phyloP scores from a whole-genome alignment of 805 yeast genomes.

The Schizosaccharomyces osmophilus region DNA sequence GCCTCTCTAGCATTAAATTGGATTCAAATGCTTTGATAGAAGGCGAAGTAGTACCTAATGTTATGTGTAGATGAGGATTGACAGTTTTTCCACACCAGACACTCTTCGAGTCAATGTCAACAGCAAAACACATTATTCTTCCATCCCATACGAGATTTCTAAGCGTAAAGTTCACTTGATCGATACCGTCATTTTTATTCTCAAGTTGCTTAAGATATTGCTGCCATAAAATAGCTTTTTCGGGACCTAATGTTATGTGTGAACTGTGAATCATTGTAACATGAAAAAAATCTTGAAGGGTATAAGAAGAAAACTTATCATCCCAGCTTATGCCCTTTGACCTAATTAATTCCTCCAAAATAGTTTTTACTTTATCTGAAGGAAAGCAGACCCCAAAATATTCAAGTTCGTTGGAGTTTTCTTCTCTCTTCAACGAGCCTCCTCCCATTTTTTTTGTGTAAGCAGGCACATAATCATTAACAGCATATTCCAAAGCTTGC shows the following conservation, averaged over 20 bases:
- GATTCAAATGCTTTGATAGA: slow-evolving; percentile 29
- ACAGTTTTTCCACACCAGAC: slow-evolving; percentile 5
- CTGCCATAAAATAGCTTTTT: slow-evolving; percentile 4
- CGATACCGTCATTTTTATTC: neutral
- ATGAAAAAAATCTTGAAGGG: slow-evolving; percentile 35
- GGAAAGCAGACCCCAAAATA: neutral
- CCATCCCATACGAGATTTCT: slow-evolving; percentile 3
- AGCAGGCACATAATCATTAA: slow-evolving; percentile 27
- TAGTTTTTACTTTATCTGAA: neutral
- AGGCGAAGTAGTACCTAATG: slow-evolving; percentile 34
- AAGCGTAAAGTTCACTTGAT: slow-evolving; percentile 2
- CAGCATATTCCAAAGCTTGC: slow-evolving; percentile 28
- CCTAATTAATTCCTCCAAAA: too few relatives aligned
- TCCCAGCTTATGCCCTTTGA: neutral
- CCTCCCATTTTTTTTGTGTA: slow-evolving; percentile 17
- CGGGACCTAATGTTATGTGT: slow-evolving; percentile 1
- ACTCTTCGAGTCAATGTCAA: slow-evolving; percentile 17
- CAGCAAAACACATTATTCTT: slow-evolving; percentile 7
- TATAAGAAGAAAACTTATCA: slow-evolving; percentile 6
- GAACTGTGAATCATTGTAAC: slow-evolving; percentile 35
- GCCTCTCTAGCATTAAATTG: slow-evolving; percentile 16
- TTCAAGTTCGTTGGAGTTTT: slow-evolving; percentile 3
- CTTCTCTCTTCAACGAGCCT: slow-evolving; percentile 3
- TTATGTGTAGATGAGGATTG: slow-evolving; percentile 30
- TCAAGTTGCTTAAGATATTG: slow-evolving; percentile 3